Conservation (phyloP, 805 yeast species). For the Wickerhamiella galacta region DNA sequence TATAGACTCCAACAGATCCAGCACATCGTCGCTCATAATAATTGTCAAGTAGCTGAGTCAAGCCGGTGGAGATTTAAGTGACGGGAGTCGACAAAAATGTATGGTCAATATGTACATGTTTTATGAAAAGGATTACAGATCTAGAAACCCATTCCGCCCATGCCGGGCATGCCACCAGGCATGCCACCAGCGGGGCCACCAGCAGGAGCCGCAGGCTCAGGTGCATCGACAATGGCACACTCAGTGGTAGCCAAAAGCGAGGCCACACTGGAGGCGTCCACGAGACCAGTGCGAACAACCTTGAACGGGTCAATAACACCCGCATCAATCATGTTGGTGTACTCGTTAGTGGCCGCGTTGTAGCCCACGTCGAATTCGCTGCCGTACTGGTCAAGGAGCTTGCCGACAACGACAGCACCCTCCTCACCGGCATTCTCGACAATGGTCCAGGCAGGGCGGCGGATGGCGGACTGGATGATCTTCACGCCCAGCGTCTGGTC, state of each 20-base stretch:
- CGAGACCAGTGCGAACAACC: slow-evolving; percentile 89
- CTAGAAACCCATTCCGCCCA: slow-evolving; percentile 25
- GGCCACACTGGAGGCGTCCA: slow-evolving; percentile 96
- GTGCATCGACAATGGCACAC: slow-evolving; percentile 94
- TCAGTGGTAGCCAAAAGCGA: slow-evolving; percentile 94
- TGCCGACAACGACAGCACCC: slow-evolving; percentile 92
- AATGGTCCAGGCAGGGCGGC: slow-evolving; percentile 89
- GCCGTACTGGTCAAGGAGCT: slow-evolving; percentile 41
- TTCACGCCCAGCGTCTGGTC: slow-evolving; percentile 94
- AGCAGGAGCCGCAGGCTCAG: slow-evolving; percentile 50
- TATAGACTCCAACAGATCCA: slow-evolving; percentile 26
- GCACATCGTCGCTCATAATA: slow-evolving; percentile 24
- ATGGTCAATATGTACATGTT: slow-evolving; percentile 2
- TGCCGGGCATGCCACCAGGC: slow-evolving; percentile 56
- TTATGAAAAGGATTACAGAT: neutral
- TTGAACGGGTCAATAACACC: slow-evolving; percentile 98
- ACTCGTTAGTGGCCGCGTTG: slow-evolving; percentile 83
- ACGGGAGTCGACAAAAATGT: too few relatives aligned
- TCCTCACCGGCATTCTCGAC: slow-evolving; percentile 95
- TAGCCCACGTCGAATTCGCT: slow-evolving; percentile 76
- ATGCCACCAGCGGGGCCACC: slow-evolving; percentile 38
- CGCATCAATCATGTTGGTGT: slow-evolving; percentile 86
- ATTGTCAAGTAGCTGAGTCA: too few relatives aligned
- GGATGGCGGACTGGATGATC: slow-evolving; percentile 79
- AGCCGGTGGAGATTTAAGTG: too few relatives aligned